A percentile compares a stretch with the other conserved stretches of the same genome.
Evolutionary conservation across 768 basidiomycete species (phyloP).

Genomic region (Xerocomus spinulosus): DNA sequence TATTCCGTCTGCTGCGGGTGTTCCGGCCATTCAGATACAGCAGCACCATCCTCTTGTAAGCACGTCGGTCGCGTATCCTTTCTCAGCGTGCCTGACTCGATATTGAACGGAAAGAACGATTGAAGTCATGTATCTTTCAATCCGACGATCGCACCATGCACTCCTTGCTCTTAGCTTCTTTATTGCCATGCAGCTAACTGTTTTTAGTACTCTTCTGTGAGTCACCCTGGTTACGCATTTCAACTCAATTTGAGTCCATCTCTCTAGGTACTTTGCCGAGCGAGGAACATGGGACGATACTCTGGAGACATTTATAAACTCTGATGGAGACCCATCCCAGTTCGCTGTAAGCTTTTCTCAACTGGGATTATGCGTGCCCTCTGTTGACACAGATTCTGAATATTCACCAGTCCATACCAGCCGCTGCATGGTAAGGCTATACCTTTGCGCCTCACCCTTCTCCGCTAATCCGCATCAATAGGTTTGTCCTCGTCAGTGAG

Average conservation of each 20-base stretch:
- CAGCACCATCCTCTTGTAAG: slow-evolving; percentile 76
- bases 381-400: background rate
- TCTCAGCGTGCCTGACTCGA: slow-evolving; percentile 1
- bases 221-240: slow-evolving; percentile 20
- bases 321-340: slow-evolving; percentile 78
- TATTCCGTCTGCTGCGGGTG: slow-evolving; percentile 83
- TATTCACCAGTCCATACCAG: slow-evolving; percentile 54
- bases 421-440: slow-evolving; percentile 63
- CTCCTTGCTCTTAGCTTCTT: slow-evolving; percentile 85
- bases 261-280: slow-evolving; percentile 77
- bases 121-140: slow-evolving; percentile 89
- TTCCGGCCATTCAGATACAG: slow-evolving; percentile 88
- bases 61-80: slow-evolving; percentile 6
- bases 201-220: slow-evolving; percentile 82
- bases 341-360: slow-evolving; percentile 51
- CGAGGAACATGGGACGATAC: slow-evolving; percentile 85
- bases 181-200: slow-evolving; percentile 78
- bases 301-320: slow-evolving; percentile 76
- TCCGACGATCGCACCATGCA: slow-evolving; percentile 81
- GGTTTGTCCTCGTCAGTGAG: slow-evolving; percentile 78
- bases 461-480: slow-evolving; percentile 7
- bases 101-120: slow-evolving; percentile 54
- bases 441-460: background rate
- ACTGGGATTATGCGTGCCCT: background rate
- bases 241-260: background rate